Evolutionary conservation across 176 grass and related monocot species (phyloP).

Genomic region (Phoenix roebelenii): DNA sequence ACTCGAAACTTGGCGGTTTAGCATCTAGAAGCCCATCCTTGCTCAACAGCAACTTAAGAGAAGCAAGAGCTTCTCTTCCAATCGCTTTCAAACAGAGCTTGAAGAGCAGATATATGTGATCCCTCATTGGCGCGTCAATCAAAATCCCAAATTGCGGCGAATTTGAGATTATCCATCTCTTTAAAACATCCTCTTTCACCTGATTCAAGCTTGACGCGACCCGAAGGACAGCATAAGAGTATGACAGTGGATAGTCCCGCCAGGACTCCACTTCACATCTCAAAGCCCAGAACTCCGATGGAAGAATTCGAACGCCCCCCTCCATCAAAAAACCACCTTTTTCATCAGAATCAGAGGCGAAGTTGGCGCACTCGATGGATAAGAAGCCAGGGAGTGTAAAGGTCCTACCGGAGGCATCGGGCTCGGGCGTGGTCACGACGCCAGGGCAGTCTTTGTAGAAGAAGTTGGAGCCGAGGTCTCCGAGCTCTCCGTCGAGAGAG

Average conservation of each 20-base stretch:
- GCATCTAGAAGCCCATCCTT: conserved; percentile 20
- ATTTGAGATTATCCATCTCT: conserved; percentile 42
- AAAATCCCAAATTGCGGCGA: conserved; percentile 50
- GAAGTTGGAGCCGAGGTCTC: conserved; percentile 15
- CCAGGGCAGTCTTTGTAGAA: conserved; percentile 67
- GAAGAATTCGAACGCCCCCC: conserved; percentile 31
- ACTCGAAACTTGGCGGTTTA: conserved; percentile 33
- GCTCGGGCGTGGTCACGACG: conserved; percentile 33
- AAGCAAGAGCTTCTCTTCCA: conserved; percentile 36
- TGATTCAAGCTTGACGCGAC: conserved; percentile 19
- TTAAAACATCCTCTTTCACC: conserved; percentile 29
- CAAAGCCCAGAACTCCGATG: conserved; percentile 57
- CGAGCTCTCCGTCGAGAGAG: conserved; percentile 33
- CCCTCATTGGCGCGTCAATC: conserved; percentile 31
- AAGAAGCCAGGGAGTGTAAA: conserved; percentile 54
- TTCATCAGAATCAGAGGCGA: conserved; percentile 1
- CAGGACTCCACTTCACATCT: conserved; percentile 63
- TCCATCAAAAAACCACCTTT: not conserved
- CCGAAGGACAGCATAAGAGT: conserved; percentile 32
- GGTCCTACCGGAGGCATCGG: conserved; percentile 3
- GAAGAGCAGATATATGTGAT: conserved; percentile 56
- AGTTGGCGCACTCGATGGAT: conserved; percentile 47
- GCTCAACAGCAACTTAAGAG: conserved; percentile 18
- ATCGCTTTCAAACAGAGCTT: conserved; percentile 46
- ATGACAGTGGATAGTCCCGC: conserved; percentile 30